Base-by-base conservation (phyloP, 106 monocot species). In the Allium fistulosum region DNA sequence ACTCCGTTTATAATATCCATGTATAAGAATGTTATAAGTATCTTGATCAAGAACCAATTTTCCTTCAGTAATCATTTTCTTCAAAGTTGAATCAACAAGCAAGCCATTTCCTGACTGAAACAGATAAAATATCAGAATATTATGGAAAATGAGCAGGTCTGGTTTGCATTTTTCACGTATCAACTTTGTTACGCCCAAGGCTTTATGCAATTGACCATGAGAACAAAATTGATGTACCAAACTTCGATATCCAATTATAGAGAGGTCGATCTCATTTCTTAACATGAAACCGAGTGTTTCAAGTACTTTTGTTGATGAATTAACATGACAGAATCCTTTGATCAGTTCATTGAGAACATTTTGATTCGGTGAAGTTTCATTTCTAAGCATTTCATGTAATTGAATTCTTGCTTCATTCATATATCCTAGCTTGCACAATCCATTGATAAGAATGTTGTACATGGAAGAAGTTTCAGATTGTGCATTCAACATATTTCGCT, bases 71-170 rank as follows among this genome's bases (percentile, higher is more conserved):
- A 71, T 65, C 83, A 99, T 90, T 51, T 90, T 80, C 63, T 79
- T 72, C 76, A 99, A 74, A 49, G 90, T 26, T 58, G 61, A 8
- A 61, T 87, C 77, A 61, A 85, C 83, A 66, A 74, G 70, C 13
- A 73, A 72, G 69, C 37, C 55, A 45, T 81, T 72, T 76, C 77
- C 79, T 45, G 67, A 57, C 37, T 81, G 78, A 61, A 90, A 90
- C 22, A 99, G 83, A 85, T 73, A 65, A 73, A 82, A 99, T 56
- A 99, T 85, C 51, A 99, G 62, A 69, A 93, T 82, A 61, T 99
- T 99, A 61, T 75, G 66, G 53, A 82, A 67, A 46, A 76, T 66
- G 12, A 78, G 51, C 48, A 69, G 61, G 2, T 59, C 27, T 53
- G 70, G 69, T 37, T 60, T 63, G 57, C 26, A 28, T 67, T 60